Evolutionary conservation across 2,329 filamentous ascomycete species (phyloP).

Genomic region (Aureobasidium namibiae): DNA sequence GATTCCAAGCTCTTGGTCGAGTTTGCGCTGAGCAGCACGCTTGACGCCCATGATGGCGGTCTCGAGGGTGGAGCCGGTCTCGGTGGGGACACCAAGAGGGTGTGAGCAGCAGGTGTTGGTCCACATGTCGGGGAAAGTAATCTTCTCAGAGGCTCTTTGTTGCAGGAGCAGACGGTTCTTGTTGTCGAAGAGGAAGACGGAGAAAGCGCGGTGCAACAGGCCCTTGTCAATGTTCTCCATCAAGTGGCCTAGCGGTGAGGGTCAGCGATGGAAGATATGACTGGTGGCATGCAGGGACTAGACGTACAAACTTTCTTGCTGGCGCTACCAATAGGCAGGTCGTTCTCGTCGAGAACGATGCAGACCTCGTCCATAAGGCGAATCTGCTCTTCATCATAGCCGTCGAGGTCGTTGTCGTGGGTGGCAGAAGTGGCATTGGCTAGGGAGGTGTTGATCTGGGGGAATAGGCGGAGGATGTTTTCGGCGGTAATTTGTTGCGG

Average conservation of each 20-base stretch:
- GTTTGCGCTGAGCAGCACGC: slow-evolving; percentile 83
- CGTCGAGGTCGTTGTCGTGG: slow-evolving; percentile 63
- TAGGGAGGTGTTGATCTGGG: slow-evolving; percentile 61
- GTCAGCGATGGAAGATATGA: background rate
- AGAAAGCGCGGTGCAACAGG: slow-evolving; percentile 93
- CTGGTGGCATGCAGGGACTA: background rate
- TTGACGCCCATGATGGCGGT: slow-evolving; percentile 81
- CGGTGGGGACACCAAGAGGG: slow-evolving; percentile 80
- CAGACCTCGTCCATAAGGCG: slow-evolving; percentile 98
- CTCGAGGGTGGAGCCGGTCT: slow-evolving; percentile 75
- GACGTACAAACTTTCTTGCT: slow-evolving; percentile 93
- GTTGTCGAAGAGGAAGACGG: slow-evolving; percentile 93
- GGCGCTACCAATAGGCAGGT: slow-evolving; percentile 85
- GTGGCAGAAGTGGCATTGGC: slow-evolving; percentile 50
- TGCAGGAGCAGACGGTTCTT: slow-evolving; percentile 89
- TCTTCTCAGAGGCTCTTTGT: slow-evolving; percentile 92
- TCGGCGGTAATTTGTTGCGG: slow-evolving; percentile 68
- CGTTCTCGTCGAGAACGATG: slow-evolving; percentile 90
- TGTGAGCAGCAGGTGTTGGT: slow-evolving; percentile 99
- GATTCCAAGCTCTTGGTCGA: slow-evolving; percentile 92
- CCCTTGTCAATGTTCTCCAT: slow-evolving; percentile 99
- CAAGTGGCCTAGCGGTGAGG: slow-evolving; percentile 63
- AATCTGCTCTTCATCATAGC: slow-evolving; percentile 96
- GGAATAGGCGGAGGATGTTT: slow-evolving; percentile 80
- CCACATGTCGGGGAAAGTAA: slow-evolving; percentile 99